Percentiles rank a stretch among this genome's conserved stretches.
Conservation (phyloP, 805 yeast genomes). For the Cyberlindnera misumaiensis region DNA sequence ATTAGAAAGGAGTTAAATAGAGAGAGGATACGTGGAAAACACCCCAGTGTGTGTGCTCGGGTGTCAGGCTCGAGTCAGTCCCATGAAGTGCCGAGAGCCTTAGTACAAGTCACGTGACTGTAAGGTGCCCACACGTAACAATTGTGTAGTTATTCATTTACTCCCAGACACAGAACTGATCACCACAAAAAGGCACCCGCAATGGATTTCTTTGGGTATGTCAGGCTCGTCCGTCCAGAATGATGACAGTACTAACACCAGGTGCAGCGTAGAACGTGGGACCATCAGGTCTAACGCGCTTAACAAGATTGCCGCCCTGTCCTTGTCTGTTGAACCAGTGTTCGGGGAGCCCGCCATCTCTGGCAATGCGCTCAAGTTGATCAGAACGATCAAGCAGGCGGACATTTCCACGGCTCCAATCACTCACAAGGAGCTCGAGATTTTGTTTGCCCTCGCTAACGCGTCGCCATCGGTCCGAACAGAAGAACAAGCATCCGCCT, state of each 20-base stretch:
- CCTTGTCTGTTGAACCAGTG: constrained; percentile 5
- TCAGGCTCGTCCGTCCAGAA: background rate
- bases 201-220: constrained; percentile 21
- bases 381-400: constrained; percentile 9
- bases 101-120: too few species aligned
- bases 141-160: too few species aligned
- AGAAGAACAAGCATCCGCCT: constrained; percentile 30
- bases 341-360: constrained; percentile 1
- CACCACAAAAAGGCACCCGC: background rate
- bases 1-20: too few species aligned
- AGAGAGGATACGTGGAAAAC: too few species aligned
- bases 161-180: too few species aligned
- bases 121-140: too few species aligned
- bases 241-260: constrained; percentile 2
- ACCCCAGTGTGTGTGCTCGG: too few species aligned
- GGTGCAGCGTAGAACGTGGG: constrained; percentile 21
- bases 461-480: constrained; percentile 30
- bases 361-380: constrained; percentile 17
- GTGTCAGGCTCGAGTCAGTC: too few species aligned
- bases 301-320: constrained; percentile 18
- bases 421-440: constrained; percentile 47
- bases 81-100: too few species aligned
- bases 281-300: constrained; percentile 22
- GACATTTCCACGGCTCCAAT: constrained; percentile 21
- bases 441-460: constrained; percentile 39